These are phyloP conservation scores for Phytophthora pini DNA, from an alignment of 352 stramenopile genomes.

Conservation along the genomic window DNA sequence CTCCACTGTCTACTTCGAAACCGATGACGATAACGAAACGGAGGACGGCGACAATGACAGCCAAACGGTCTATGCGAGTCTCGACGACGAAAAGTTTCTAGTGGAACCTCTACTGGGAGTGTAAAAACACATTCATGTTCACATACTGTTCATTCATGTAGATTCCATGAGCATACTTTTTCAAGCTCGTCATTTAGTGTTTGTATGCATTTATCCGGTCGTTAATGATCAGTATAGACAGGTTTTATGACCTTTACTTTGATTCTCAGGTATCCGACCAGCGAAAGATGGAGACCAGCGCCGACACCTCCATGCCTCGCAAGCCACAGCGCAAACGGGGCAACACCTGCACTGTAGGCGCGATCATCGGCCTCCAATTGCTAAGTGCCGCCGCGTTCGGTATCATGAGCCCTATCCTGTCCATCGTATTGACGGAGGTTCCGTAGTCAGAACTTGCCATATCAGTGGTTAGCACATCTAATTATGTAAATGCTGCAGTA, in stretches of 20 bases:
- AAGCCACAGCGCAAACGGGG: conserved; percentile 10
- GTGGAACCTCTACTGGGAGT: conserved; percentile 54
- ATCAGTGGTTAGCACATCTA: not conserved
- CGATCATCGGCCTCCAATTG: conserved; percentile 55
- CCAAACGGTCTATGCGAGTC: conserved; percentile 28
- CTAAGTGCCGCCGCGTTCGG: conserved; percentile 66
- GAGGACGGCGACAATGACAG: conserved; percentile 13
- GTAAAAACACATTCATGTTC: not conserved
- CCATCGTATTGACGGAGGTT: conserved; percentile 75
- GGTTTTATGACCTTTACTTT: not conserved
- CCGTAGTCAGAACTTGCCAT: not conserved
- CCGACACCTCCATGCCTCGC: not conserved
- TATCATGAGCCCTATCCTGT: conserved; percentile 69
- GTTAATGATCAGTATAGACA: conserved; percentile 11
- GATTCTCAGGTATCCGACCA: conserved; percentile 10
- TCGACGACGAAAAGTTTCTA: conserved; percentile 38
- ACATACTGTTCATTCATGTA: not conserved
- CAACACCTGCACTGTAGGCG: conserved; percentile 40
- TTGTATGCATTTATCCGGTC: conserved; percentile 16
- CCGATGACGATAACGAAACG: conserved; percentile 47
- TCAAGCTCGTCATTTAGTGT: not conserved
- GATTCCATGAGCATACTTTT: not conserved
- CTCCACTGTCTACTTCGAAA: conserved; percentile 54
- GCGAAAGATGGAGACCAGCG: conserved; percentile 16
- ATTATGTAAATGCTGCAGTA: conserved; percentile 41